These are phyloP conservation scores for Haberlea rhodopensis DNA, from an alignment of 257 asterid genomes.

Conservation along the genomic window DNA sequence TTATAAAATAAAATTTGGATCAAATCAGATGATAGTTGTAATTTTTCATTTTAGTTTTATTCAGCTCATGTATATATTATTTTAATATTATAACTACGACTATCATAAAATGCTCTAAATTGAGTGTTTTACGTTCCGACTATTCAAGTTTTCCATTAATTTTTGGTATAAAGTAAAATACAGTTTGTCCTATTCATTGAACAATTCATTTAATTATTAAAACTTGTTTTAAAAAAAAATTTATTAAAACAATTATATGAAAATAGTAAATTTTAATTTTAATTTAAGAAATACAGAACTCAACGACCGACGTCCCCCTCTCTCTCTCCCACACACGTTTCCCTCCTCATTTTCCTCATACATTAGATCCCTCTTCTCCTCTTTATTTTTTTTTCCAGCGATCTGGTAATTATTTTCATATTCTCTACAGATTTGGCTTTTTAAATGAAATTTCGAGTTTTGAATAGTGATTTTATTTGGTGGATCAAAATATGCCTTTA, in stretches of 20 bases:
- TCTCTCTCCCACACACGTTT: slow-evolving; percentile 40
- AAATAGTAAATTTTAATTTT: not conserved
- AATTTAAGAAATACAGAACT: slow-evolving; percentile 18
- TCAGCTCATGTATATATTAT: too few relatives aligned
- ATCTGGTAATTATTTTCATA: slow-evolving; percentile 41
- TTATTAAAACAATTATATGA: slow-evolving; percentile 2
- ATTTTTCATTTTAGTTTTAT: too few relatives aligned
- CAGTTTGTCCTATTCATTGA: too few relatives aligned
- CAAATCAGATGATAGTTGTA: too few relatives aligned
- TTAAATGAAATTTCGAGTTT: slow-evolving; percentile 16
- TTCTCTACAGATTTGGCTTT: slow-evolving; percentile 18
- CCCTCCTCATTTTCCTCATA: slow-evolving; percentile 45
- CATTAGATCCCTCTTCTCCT: slow-evolving; percentile 43
- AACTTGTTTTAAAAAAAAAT: too few relatives aligned
- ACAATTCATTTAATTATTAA: too few relatives aligned
- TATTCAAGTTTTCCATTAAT: too few relatives aligned
- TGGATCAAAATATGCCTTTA: slow-evolving; percentile 5
- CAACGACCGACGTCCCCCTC: slow-evolving; percentile 37
- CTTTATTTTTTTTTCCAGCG: slow-evolving; percentile 19
- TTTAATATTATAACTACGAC: too few relatives aligned
- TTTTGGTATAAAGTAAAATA: too few relatives aligned
- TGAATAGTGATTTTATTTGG: slow-evolving; percentile 22
- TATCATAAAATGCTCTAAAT: too few relatives aligned
- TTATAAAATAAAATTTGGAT: too few relatives aligned
- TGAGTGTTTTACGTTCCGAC: too few relatives aligned